A percentile compares a stretch with the other conserved stretches of the same genome.
Evolutionary conservation across 495 filamentous ascomycete genomes (phyloP).

Genomic region (Penicillium longicatenatum): DNA sequence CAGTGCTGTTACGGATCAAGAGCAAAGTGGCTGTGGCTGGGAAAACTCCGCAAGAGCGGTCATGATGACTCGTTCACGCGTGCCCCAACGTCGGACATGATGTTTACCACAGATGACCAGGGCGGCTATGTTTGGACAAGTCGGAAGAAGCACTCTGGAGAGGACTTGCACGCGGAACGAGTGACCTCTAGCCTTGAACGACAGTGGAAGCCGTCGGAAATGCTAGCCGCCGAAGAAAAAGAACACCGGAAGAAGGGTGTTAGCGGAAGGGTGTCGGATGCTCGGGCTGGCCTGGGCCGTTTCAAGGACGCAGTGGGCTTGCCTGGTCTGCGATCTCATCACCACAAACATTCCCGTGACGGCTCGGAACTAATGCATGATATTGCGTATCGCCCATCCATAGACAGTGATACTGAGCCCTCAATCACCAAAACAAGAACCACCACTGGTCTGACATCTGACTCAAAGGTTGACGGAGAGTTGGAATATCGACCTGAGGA

Average conservation of each 20-base stretch:
- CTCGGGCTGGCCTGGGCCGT: conserved; percentile 76
- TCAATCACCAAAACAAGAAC: conserved; percentile 15
- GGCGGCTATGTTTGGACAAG: conserved; percentile 66
- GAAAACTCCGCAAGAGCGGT: conserved; percentile 72
- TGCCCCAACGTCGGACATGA: conserved; percentile 55
- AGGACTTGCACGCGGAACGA: conserved; percentile 39
- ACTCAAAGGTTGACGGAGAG: conserved; percentile 25
- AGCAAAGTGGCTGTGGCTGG: conserved; percentile 91
- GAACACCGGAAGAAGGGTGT: conserved; percentile 77
- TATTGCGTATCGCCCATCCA: conserved; percentile 27
- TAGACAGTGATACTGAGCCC: conserved; percentile 40
- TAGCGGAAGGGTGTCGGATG: conserved; percentile 77
- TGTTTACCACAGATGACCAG: conserved; percentile 69
- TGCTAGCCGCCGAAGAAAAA: conserved; percentile 51
- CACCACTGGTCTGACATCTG: conserved; percentile 18
- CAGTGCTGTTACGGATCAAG: conserved; percentile 75
- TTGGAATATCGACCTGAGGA: conserved; percentile 18
- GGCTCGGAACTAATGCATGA: conserved; percentile 34
- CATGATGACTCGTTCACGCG: conserved; percentile 52
- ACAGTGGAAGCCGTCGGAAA: conserved; percentile 32
- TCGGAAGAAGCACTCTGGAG: conserved; percentile 50
- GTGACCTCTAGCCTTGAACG: conserved; percentile 30
- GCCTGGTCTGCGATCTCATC: conserved; percentile 50
- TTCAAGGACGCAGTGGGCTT: conserved; percentile 84
- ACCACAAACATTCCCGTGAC: conserved; percentile 47